These are phyloP conservation scores for Mentha longifolia DNA, from an alignment of 257 asterid genomes.

Conservation along the genomic window DNA sequence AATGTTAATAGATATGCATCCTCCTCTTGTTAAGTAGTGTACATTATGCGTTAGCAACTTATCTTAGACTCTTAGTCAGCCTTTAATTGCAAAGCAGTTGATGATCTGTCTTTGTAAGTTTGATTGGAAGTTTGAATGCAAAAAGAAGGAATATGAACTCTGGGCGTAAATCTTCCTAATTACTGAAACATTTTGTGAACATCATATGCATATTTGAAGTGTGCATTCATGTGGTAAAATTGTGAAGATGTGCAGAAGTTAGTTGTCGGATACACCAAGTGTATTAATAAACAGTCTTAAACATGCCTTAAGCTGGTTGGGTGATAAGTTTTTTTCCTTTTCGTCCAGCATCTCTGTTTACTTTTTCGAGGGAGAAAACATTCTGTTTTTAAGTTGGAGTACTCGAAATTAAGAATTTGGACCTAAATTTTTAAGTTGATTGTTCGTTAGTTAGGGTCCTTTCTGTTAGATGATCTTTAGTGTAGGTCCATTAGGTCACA, in stretches of 20 bases:
- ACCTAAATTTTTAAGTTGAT: neutral
- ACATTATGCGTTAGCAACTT: neutral
- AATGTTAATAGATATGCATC: neutral
- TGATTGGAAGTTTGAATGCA: too few relatives aligned
- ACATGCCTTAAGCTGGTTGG: neutral
- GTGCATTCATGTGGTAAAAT: conserved; percentile 19
- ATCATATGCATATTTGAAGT: neutral
- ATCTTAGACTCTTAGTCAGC: neutral
- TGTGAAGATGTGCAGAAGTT: neutral
- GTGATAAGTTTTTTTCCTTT: neutral
- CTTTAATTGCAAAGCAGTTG: neutral
- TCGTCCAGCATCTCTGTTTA: neutral
- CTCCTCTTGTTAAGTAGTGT: neutral
- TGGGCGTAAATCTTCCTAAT: neutral
- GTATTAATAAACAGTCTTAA: neutral
- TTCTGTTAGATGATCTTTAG: neutral
- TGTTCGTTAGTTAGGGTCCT: neutral
- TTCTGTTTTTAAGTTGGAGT: neutral
- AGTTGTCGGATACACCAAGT: conserved; percentile 20
- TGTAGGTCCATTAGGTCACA: neutral
- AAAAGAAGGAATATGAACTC: neutral
- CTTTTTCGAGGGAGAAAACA: neutral
- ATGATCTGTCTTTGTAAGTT: conserved; percentile 9
- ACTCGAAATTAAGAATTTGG: neutral
- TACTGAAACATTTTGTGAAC: neutral